Evolutionary conservation across 2,329 filamentous ascomycete genomes (phyloP).

Genomic region (Aciculosporium take): DNA sequence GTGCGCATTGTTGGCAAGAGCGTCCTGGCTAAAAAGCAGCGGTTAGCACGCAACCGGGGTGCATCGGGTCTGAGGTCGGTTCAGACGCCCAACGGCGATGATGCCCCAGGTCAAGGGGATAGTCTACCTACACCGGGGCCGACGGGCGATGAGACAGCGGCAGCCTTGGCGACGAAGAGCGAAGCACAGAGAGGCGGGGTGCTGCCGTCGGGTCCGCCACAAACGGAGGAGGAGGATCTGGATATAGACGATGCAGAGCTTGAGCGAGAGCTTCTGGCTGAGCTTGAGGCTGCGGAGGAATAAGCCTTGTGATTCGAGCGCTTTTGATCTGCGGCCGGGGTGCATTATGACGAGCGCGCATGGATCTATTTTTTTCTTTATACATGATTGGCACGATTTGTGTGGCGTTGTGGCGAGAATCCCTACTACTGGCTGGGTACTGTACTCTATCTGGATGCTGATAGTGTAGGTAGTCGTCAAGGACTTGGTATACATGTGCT

Average conservation of each 20-base stretch:
- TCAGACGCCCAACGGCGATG: conserved; percentile 25
- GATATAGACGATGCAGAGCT: conserved; percentile 41
- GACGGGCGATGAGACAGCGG: conserved; percentile 20
- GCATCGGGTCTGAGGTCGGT: conserved; percentile 33
- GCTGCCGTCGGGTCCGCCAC: conserved; percentile 6
- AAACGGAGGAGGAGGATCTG: conserved; percentile 18
- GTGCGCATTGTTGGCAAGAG: conserved; percentile 21
- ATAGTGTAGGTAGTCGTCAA: too few relatives aligned
- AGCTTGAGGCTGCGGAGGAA: conserved; percentile 31
- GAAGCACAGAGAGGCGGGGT: conserved; percentile 3
- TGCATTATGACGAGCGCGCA: too few relatives aligned
- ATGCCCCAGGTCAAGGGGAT: conserved; percentile 18
- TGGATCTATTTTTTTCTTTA: too few relatives aligned
- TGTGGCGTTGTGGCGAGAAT: too few relatives aligned
- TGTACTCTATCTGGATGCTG: too few relatives aligned
- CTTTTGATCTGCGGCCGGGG: too few relatives aligned
- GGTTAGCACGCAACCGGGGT: conserved; percentile 29
- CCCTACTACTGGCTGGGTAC: too few relatives aligned
- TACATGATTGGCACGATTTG: too few relatives aligned
- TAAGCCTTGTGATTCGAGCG: too few relatives aligned
- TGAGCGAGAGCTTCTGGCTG: conserved; percentile 49
- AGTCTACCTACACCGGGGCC: conserved; percentile 27
- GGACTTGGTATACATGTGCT: too few relatives aligned
- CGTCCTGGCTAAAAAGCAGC: conserved; percentile 36
- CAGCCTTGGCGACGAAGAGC: conserved; percentile 8